Percentiles rank a stretch among this genome's conserved stretches.
Conservation (phyloP, 1,284 basidiomycete genomes). For the Apiotrichum porosum region DNA sequence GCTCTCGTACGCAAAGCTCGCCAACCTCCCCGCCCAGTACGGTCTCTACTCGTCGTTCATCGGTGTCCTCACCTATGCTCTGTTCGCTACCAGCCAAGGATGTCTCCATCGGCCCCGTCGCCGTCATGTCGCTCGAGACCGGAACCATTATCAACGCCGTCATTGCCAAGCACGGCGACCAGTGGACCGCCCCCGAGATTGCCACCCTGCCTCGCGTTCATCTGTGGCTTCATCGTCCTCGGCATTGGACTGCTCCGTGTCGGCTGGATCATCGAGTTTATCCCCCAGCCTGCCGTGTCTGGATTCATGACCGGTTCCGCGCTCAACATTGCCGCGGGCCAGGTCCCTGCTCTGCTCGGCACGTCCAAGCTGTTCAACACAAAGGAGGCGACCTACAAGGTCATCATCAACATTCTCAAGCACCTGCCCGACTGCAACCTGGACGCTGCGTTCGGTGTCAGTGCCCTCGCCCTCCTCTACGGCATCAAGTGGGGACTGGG, state of each 20-base stretch:
- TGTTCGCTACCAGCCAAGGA: conserved; percentile 82
- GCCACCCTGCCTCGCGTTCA: conserved; percentile 79
- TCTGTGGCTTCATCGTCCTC: conserved; percentile 89
- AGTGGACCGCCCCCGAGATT: conserved; percentile 67
- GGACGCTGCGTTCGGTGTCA: conserved; percentile 86
- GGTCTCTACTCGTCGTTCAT: conserved; percentile 95
- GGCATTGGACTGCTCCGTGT: conserved; percentile 85
- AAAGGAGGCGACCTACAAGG: conserved; percentile 73
- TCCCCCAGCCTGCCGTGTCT: conserved; percentile 70
- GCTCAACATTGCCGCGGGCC: conserved; percentile 77
- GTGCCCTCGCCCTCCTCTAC: conserved; percentile 62
- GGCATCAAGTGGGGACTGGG: conserved; percentile 64
- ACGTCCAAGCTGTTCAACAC: conserved; percentile 70
- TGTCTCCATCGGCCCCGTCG: conserved; percentile 91
- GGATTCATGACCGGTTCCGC: conserved; percentile 80
- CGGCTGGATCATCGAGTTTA: conserved; percentile 95
- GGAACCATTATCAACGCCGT: conserved; percentile 72
- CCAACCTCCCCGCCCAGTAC: conserved; percentile 77
- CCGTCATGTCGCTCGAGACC: conserved; percentile 89
- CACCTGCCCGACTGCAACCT: conserved; percentile 60
- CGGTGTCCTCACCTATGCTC: conserved; percentile 53
- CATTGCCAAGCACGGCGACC: conserved; percentile 47
- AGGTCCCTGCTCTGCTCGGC: conserved; percentile 81
- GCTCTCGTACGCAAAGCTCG: conserved; percentile 64
- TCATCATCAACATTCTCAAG: conserved; percentile 93